phyloP scores from a whole-genome alignment of 164 flowering plant species.

The Berberis vulgaris region DNA sequence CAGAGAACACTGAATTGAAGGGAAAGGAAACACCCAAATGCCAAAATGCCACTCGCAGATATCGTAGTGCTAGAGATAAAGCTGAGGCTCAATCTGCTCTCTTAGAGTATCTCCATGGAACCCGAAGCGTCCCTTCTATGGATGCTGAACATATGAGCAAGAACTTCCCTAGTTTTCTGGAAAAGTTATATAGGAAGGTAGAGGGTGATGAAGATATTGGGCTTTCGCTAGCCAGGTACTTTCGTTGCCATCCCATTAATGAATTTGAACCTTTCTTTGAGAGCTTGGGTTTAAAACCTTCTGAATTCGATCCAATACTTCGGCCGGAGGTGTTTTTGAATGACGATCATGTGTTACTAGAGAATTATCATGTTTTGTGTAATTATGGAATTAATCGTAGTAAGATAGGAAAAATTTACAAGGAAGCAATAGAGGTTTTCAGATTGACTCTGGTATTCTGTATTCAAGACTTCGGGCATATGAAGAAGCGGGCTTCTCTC shows the following conservation, averaged over 20 bases:
- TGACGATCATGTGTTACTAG: conserved; percentile 45
- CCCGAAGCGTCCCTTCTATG: conserved; percentile 34
- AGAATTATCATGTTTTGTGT: conserved; percentile 47
- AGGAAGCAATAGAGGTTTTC: conserved; percentile 40
- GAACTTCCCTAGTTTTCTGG: conserved; percentile 44
- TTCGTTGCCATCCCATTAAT: conserved; percentile 55
- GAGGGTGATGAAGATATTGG: conserved; percentile 27
- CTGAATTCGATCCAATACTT: conserved; percentile 27
- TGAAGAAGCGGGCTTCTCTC: conserved; percentile 38
- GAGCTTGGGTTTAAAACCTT: conserved; percentile 52
- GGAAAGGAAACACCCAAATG: not conserved
- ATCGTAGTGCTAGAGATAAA: not conserved
- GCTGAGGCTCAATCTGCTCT: conserved; percentile 18
- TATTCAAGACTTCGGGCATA: conserved; percentile 40
- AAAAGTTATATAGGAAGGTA: conserved; percentile 30
- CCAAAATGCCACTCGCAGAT: not conserved
- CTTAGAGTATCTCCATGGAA: conserved; percentile 48
- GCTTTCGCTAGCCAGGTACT: conserved; percentile 25
- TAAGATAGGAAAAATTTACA: conserved; percentile 47
- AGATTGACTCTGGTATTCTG: conserved; percentile 33
- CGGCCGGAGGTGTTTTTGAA: conserved; percentile 42
- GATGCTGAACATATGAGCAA: conserved; percentile 64
- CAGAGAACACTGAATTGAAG: not conserved
- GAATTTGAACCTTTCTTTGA: conserved; percentile 68
- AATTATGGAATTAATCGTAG: conserved; percentile 48